Percentiles rank a stretch among this genome's conserved stretches.
Conservation (phyloP, 208 protist genomes). For the Acanthamoeba healyi region DNA sequence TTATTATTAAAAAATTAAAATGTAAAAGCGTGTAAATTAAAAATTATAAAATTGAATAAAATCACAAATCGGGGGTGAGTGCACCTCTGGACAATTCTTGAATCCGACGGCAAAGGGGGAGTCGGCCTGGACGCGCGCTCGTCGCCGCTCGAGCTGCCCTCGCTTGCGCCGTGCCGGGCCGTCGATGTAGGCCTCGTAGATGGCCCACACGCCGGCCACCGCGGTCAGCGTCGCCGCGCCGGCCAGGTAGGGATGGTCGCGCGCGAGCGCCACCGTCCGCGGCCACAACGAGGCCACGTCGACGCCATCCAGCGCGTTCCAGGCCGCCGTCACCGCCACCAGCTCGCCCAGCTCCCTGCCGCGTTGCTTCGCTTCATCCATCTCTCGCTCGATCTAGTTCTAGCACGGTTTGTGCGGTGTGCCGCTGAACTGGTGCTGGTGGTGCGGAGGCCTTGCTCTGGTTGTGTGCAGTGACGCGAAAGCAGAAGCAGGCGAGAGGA, state of each 20-base stretch:
- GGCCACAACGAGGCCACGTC: not conserved
- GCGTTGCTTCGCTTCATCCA: no score
- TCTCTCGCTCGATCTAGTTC: no score
- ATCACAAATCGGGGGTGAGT: not conserved
- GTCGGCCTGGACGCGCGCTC: not conserved
- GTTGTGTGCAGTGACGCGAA: no score
- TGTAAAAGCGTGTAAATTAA: not conserved
- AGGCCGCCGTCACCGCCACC: not conserved
- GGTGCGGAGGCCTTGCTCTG: no score
- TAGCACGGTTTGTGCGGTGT: no score
- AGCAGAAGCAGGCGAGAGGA: no score
- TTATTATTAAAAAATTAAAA: no score
- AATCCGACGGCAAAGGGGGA: conserved; percentile 32
- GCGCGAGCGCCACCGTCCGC: not conserved
- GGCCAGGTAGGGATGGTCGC: not conserved
- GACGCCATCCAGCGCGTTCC: no score
- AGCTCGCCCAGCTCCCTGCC: not conserved
- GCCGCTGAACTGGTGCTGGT: no score
- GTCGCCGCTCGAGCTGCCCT: not conserved
- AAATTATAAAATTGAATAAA: not conserved
- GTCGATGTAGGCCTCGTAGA: not conserved
- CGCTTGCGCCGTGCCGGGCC: not conserved
- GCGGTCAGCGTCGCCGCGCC: not conserved
- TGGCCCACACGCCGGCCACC: not conserved
- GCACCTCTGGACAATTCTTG: conserved; percentile 13